phyloP scores from a whole-genome alignment of 1,284 basidiomycete species.

The Phellopilus nigrolimitatus region DNA sequence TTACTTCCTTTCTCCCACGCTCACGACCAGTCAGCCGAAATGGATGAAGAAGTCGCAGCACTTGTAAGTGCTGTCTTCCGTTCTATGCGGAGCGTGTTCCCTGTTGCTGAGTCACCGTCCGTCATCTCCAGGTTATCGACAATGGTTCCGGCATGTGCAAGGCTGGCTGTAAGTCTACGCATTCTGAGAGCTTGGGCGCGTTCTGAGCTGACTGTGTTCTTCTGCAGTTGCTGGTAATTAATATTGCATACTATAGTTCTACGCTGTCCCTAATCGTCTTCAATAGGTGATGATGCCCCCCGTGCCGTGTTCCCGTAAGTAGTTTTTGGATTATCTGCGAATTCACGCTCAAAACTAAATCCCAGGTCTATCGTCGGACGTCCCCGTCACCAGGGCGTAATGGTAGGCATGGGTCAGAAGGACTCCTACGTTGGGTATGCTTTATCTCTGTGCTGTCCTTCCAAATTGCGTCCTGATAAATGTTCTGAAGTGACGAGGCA shows the following conservation, averaged over 20 bases:
- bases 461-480: not conserved
- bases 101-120: too few species aligned
- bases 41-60: slow-evolving; percentile 45
- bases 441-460: slow-evolving; percentile 21
- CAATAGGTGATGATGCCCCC: slow-evolving; percentile 61
- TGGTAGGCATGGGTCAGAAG: slow-evolving; percentile 88
- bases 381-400: slow-evolving; percentile 89
- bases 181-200: slow-evolving; percentile 14
- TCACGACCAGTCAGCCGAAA: slow-evolving; percentile 23
- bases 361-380: slow-evolving; percentile 84
- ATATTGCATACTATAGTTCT: not conserved
- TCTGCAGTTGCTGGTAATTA: slow-evolving; percentile 32
- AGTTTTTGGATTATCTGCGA: not conserved
- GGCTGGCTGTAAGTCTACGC: too few species aligned
- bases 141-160: too few species aligned
- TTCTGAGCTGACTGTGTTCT: slow-evolving; percentile 16
- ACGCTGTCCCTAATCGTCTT: slow-evolving; percentile 1
- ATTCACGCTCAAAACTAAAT: not conserved
- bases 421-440: slow-evolving; percentile 82
- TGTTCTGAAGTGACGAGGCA: slow-evolving; percentile 72
- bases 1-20: slow-evolving; percentile 13
- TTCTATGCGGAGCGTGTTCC: not conserved
- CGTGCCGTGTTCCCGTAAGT: slow-evolving; percentile 67
- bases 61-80: slow-evolving; percentile 30
- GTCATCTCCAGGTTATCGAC: slow-evolving; percentile 46